Evolutionary conservation across 2,329 filamentous ascomycete genomes (phyloP).

Genomic region (Ophiosphaerella narmari): DNA sequence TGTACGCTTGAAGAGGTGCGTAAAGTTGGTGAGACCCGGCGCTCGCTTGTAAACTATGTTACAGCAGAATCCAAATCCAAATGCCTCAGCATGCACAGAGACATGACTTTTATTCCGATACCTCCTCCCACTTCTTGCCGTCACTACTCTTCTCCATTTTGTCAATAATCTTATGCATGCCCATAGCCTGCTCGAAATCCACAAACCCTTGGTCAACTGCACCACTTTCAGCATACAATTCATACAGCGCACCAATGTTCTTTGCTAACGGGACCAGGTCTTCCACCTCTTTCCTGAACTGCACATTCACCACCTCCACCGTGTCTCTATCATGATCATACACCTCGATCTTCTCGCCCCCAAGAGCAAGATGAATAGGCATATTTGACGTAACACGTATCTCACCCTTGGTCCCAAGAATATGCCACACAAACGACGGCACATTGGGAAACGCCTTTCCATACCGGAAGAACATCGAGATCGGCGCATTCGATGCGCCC

Average conservation of each 20-base stretch:
- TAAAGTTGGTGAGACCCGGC: too few relatives aligned
- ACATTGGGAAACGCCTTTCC: conserved; percentile 57
- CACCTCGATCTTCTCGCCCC: conserved; percentile 53
- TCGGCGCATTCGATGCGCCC: conserved; percentile 10
- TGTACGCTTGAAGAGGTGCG: too few relatives aligned
- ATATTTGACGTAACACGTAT: conserved; percentile 37
- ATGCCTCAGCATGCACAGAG: too few relatives aligned
- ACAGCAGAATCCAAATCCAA: too few relatives aligned
- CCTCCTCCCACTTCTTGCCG: not conserved
- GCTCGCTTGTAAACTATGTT: too few relatives aligned
- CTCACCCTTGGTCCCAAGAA: conserved; percentile 54
- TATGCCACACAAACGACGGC: conserved; percentile 54
- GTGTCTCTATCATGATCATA: conserved; percentile 55
- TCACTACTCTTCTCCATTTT: conserved; percentile 5
- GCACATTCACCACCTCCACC: conserved; percentile 51
- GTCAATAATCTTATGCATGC: conserved; percentile 4
- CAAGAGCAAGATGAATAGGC: conserved; percentile 38
- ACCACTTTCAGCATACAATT: conserved; percentile 53
- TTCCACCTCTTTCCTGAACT: conserved; percentile 54
- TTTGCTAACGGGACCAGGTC: conserved; percentile 46
- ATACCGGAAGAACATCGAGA: conserved; percentile 51
- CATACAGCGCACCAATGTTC: conserved; percentile 60
- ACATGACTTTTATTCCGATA: not conserved
- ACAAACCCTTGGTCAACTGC: conserved; percentile 8
- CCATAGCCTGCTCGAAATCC: conserved; percentile 6